A percentile compares a stretch with the other conserved stretches of the same genome.
Conservation (phyloP, 1,284 basidiomycete genomes). For the Inonotus hispidus region DNA sequence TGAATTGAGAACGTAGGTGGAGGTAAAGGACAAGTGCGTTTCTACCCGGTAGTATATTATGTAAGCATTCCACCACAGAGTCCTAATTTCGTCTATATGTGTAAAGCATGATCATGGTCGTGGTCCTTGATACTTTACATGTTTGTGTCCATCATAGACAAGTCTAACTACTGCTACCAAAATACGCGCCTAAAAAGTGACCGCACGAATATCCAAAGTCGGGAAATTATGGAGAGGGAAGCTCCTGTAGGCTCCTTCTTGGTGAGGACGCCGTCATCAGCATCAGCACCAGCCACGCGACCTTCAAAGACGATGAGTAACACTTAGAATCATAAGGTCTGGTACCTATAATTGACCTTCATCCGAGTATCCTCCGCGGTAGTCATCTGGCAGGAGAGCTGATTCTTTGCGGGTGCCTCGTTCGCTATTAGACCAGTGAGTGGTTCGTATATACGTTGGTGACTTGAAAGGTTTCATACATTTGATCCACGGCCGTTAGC, state of each 20-base stretch:
- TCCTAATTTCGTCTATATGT: no score
- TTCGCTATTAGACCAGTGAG: conserved; percentile 46
- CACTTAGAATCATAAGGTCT: background rate
- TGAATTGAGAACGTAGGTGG: background rate
- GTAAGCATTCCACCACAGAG: no score
- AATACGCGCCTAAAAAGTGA: conserved; percentile 9
- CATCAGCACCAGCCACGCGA: conserved; percentile 2
- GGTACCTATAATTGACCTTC: conserved; percentile 12
- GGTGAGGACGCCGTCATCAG: background rate
- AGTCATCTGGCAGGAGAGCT: conserved; percentile 56
- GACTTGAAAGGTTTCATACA: conserved; percentile 49
- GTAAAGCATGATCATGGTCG: background rate
- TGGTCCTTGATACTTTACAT: background rate
- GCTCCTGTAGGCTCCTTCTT: background rate
- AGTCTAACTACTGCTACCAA: background rate
- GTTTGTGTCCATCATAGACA: background rate
- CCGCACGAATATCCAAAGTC: conserved; percentile 5
- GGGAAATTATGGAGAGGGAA: conserved; percentile 1
- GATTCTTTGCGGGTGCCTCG: conserved; percentile 61
- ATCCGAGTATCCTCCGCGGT: conserved; percentile 37
- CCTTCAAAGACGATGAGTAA: conserved; percentile 8
- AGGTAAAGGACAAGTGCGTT: background rate
- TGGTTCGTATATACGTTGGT: conserved; percentile 2
- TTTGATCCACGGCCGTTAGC: conserved; percentile 84
- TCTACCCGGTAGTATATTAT: background rate